Evolutionary conservation across 2,329 filamentous ascomycete species (phyloP).

Genomic region (Cordyceps tenuipes): DNA sequence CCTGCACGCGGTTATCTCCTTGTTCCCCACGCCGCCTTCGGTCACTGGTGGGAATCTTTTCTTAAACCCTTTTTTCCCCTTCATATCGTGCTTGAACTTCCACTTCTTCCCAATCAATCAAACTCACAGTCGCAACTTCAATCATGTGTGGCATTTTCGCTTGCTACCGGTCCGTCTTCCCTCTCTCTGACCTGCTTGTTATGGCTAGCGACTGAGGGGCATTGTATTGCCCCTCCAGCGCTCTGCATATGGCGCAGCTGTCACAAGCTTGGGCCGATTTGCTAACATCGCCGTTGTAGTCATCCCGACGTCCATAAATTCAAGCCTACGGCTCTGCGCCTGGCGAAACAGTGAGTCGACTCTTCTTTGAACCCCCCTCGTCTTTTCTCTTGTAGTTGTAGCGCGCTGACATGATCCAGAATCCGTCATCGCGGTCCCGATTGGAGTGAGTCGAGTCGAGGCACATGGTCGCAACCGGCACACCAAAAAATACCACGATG

Average conservation of each 20-base stretch:
- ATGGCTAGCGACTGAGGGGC: slow-evolving; percentile 28
- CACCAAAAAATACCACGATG: slow-evolving; percentile 15
- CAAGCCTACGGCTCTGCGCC: slow-evolving; percentile 87
- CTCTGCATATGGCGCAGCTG: not conserved
- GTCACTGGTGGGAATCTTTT: not conserved
- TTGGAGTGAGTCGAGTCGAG: slow-evolving; percentile 70
- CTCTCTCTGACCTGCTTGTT: slow-evolving; percentile 9
- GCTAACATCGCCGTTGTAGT: slow-evolving; percentile 31
- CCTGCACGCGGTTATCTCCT: not conserved
- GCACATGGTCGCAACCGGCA: slow-evolving; percentile 3
- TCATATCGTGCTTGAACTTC: not conserved
- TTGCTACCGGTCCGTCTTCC: slow-evolving; percentile 67
- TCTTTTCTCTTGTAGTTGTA: not conserved
- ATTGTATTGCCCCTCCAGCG: slow-evolving; percentile 14
- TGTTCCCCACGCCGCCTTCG: slow-evolving; percentile 12
- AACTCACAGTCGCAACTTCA: slow-evolving; percentile 21
- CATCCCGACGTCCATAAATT: slow-evolving; percentile 94
- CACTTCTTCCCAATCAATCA: slow-evolving; percentile 10
- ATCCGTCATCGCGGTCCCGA: slow-evolving; percentile 95
- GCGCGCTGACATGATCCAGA: slow-evolving; percentile 35
- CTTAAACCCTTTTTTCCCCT: not conserved
- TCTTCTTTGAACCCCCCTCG: not conserved
- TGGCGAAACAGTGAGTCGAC: slow-evolving; percentile 78
- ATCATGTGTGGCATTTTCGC: slow-evolving; percentile 97
- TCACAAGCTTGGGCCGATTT: slow-evolving; percentile 4